Conservation (phyloP, 495 filamentous ascomycete species). For the Tetracladium marchalianum region DNA sequence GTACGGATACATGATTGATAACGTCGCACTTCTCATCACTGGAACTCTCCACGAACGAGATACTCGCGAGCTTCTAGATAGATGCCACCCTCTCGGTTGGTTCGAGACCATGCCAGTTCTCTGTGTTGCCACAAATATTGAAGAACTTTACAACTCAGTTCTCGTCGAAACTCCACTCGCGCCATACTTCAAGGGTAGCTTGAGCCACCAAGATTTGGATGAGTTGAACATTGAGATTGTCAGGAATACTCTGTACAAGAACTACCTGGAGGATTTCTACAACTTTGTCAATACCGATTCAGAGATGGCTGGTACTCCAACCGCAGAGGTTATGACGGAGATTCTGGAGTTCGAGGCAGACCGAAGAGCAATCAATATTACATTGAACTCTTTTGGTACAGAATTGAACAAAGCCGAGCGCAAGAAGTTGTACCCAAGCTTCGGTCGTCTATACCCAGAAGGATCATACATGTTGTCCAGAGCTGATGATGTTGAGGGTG, state of each 20-base stretch:
- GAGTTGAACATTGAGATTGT: slow-evolving; percentile 99
- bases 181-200: slow-evolving; percentile 90
- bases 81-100: slow-evolving; percentile 96
- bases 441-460: slow-evolving; percentile 86
- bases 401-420: slow-evolving; percentile 90
- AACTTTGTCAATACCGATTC: slow-evolving; percentile 79
- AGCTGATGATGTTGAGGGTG: slow-evolving; percentile 90
- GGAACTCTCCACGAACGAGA: slow-evolving; percentile 96
- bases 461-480: slow-evolving; percentile 91
- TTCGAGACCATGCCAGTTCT: slow-evolving; percentile 98
- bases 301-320: slow-evolving; percentile 79
- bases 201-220: slow-evolving; percentile 92
- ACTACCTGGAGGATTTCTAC: slow-evolving; percentile 97
- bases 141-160: slow-evolving; percentile 97
- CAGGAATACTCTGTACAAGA: slow-evolving; percentile 97
- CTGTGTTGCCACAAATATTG: slow-evolving; percentile 94
- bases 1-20: slow-evolving; percentile 99
- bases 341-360: slow-evolving; percentile 96
- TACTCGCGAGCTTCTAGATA: slow-evolving; percentile 87
- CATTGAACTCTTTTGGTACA: slow-evolving; percentile 95
- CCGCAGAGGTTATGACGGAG: slow-evolving; percentile 87
- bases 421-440: slow-evolving; percentile 90
- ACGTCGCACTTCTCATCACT: slow-evolving; percentile 95
- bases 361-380: slow-evolving; percentile 96
- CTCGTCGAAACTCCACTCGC: slow-evolving; percentile 93